Percentiles rank a stretch among this genome's conserved stretches.
Conservation (phyloP, 208 protist species). For the Leptomonas seymouri region DNA sequence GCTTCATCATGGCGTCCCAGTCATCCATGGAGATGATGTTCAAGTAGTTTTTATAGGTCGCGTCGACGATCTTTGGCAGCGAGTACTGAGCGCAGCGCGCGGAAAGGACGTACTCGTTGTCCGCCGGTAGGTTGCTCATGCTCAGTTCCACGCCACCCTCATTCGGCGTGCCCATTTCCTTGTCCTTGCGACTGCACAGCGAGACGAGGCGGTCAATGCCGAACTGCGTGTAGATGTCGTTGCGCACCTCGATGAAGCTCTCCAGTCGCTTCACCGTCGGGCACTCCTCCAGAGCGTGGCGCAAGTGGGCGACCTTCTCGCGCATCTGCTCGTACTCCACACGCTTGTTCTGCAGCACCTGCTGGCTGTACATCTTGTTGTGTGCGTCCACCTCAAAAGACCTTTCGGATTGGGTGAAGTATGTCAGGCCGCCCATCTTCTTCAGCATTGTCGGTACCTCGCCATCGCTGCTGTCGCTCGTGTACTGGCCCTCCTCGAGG, state of each 20-base stretch:
- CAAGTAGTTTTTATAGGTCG: constrained; percentile 77
- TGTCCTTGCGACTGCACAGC: constrained; percentile 65
- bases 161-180: constrained; percentile 70
- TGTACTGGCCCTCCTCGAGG: constrained; percentile 77
- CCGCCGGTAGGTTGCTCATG: constrained; percentile 34
- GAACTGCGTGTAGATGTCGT: constrained; percentile 60
- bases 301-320: constrained; percentile 50
- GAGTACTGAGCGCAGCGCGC: constrained; percentile 80
- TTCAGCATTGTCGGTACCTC: constrained; percentile 72
- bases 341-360: constrained; percentile 86
- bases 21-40: constrained; percentile 64
- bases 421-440: constrained; percentile 69
- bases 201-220: constrained; percentile 87
- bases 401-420: constrained; percentile 68
- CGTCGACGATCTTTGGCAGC: constrained; percentile 79
- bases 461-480: constrained; percentile 78
- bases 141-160: constrained; percentile 64
- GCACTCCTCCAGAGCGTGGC: constrained; percentile 58
- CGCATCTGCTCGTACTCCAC: constrained; percentile 88
- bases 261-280: constrained; percentile 53
- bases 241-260: constrained; percentile 65
- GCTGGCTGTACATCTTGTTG: constrained; percentile 88
- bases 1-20: constrained; percentile 61
- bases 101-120: constrained; percentile 60
- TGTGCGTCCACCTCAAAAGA: constrained; percentile 79